A percentile compares a stretch with the other conserved stretches of the same genome.
phyloP scores from a whole-genome alignment of 2,329 filamentous ascomycete genomes.

The Talaromyces sp. region DNA sequence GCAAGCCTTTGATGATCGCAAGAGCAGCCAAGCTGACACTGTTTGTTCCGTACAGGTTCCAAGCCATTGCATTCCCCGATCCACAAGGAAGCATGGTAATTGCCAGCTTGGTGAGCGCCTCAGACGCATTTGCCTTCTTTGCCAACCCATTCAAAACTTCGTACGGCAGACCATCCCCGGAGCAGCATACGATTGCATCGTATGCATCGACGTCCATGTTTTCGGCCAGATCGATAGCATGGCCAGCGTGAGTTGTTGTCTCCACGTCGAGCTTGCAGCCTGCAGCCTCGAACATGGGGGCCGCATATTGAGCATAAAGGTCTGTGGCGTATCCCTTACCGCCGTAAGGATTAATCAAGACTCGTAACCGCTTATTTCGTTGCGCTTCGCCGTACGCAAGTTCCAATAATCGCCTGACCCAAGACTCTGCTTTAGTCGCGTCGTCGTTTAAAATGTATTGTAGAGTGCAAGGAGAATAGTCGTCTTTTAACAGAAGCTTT shows the following conservation, averaged over 20 bases:
- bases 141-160: conserved; percentile 93
- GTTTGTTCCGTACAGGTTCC: conserved; percentile 79
- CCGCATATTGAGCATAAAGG: conserved; percentile 67
- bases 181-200: conserved; percentile 83
- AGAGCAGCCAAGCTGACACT: conserved; percentile 70
- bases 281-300: conserved; percentile 77
- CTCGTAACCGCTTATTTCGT: conserved; percentile 70
- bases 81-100: conserved; percentile 87
- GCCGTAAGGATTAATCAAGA: conserved; percentile 85
- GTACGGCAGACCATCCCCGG: conserved; percentile 84
- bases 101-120: conserved; percentile 69
- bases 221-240: conserved; percentile 72
- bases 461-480: conserved; percentile 56
- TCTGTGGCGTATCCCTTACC: conserved; percentile 72
- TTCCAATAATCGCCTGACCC: conserved; percentile 60
- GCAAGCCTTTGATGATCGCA: conserved; percentile 77
- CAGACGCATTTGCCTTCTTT: conserved; percentile 65
- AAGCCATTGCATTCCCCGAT: conserved; percentile 88
- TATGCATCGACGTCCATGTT: conserved; percentile 70
- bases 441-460: conserved; percentile 55
- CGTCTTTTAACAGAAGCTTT: conserved; percentile 51
- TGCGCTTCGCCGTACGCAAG: conserved; percentile 65
- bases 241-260: conserved; percentile 63
- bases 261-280: conserved; percentile 69
- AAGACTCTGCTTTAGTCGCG: conserved; percentile 48